phyloP scores from a whole-genome alignment of 1,284 basidiomycete genomes.

The Testicularia cyperi region DNA sequence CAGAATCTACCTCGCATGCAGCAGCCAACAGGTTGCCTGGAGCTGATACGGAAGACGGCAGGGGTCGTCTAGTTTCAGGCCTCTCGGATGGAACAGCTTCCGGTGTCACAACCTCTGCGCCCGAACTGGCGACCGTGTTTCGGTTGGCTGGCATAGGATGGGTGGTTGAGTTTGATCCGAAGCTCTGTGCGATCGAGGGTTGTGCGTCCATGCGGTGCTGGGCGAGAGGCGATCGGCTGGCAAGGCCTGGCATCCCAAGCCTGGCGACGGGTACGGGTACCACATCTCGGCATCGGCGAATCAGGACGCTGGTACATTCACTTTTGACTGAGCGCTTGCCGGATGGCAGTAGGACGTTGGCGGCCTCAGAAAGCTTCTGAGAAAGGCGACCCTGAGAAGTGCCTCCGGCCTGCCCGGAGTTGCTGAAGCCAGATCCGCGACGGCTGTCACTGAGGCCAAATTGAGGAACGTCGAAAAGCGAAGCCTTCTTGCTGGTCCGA shows the following conservation, averaged over 20 bases:
- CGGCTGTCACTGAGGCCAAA: slow-evolving; percentile 1
- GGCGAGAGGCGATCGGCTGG: slow-evolving; percentile 13
- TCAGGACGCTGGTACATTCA: slow-evolving; percentile 37
- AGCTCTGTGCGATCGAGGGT: slow-evolving; percentile 19
- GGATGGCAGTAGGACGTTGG: slow-evolving; percentile 9
- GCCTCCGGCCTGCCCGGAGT: not conserved
- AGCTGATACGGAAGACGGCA: no score
- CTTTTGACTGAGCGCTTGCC: slow-evolving; percentile 34
- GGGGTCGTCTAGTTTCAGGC: no score
- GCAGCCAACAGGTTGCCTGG: no score
- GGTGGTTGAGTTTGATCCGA: no score
- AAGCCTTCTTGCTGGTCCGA: slow-evolving; percentile 13
- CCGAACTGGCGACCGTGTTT: no score
- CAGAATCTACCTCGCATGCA: no score
- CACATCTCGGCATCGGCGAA: slow-evolving; percentile 52
- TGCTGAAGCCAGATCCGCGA: slow-evolving; percentile 9
- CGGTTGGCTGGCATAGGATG: no score
- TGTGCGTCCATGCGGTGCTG: slow-evolving; percentile 1
- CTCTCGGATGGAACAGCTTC: no score
- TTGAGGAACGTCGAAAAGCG: slow-evolving; percentile 9
- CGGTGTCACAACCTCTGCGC: no score
- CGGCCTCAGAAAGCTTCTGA: slow-evolving; percentile 17
- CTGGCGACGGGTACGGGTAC: slow-evolving; percentile 57
- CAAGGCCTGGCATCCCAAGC: slow-evolving; percentile 38
- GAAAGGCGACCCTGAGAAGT: slow-evolving; percentile 8